phyloP scores from a whole-genome alignment of 2,329 filamentous ascomycete species.

The Botryotinia globosa region DNA sequence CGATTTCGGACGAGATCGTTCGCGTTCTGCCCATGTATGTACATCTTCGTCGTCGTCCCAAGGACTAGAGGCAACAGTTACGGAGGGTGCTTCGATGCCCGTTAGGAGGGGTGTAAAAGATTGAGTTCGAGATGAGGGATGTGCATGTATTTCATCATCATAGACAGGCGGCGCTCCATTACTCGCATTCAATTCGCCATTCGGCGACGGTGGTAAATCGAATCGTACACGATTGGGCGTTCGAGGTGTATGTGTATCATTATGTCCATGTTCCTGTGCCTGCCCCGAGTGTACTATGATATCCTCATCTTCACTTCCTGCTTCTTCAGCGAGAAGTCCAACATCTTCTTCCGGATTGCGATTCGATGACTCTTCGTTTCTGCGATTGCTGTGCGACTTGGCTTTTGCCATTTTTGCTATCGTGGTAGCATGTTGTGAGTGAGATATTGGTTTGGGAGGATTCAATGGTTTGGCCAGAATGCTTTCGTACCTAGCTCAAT shows the following conservation, averaged over 20 bases:
- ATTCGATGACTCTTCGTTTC: constrained; percentile 29
- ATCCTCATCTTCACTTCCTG: constrained; percentile 36
- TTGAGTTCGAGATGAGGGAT: constrained; percentile 34
- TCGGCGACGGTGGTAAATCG: constrained; percentile 33
- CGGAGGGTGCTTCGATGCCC: constrained; percentile 76
- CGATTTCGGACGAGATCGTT: constrained; percentile 71
- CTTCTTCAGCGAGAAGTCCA: constrained; percentile 40
- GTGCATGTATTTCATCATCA: constrained; percentile 32
- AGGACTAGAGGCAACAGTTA: constrained; percentile 55
- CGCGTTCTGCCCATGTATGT: constrained; percentile 51
- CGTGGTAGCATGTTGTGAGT: constrained; percentile 41
- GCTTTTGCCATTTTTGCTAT: constrained; percentile 46
- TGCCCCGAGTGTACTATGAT: constrained; percentile 32
- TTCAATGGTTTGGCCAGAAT: constrained; percentile 11
- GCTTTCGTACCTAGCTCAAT: constrained; percentile 5
- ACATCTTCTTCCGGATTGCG: constrained; percentile 41
- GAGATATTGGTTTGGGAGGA: background rate
- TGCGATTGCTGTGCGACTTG: constrained; percentile 38
- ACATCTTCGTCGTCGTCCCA: constrained; percentile 44
- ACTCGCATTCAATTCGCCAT: background rate
- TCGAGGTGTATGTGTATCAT: constrained; percentile 33
- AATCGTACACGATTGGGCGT: constrained; percentile 40
- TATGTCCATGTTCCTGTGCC: constrained; percentile 14
- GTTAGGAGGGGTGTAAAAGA: constrained; percentile 66
- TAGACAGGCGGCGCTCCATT: constrained; percentile 46